A percentile compares a stretch with the other conserved stretches of the same genome.
These are phyloP conservation scores for Chalciporus piperatus DNA, from an alignment of 768 basidiomycete genomes.

Conservation along the genomic window DNA sequence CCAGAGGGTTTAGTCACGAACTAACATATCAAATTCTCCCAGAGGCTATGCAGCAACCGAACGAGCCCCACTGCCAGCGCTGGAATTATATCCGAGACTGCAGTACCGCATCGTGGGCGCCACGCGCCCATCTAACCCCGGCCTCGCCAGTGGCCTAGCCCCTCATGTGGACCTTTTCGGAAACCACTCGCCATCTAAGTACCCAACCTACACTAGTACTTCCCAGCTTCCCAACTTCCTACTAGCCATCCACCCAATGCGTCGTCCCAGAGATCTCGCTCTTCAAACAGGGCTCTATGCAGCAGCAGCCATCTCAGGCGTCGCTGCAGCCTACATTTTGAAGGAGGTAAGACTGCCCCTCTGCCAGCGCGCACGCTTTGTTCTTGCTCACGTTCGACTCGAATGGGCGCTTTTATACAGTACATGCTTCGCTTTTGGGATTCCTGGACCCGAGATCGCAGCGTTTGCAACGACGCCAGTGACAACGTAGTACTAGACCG, in stretches of 20 bases:
- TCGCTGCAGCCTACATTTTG: constrained; percentile 20
- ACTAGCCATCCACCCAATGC: constrained; percentile 8
- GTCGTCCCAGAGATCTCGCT: constrained; percentile 6
- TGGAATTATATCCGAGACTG: no score
- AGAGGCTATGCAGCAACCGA: no score
- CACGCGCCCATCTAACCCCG: neutral
- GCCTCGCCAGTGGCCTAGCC: no score
- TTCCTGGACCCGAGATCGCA: neutral
- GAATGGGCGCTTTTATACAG: constrained; percentile 2
- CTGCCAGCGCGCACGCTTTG: no score
- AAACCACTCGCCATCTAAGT: neutral
- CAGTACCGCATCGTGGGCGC: neutral
- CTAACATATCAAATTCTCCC: no score
- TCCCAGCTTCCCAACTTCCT: neutral
- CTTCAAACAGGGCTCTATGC: constrained; percentile 9
- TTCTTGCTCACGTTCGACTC: neutral
- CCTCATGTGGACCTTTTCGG: neutral
- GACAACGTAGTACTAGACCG: no score
- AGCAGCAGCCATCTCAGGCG: constrained; percentile 13
- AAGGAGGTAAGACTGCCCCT: constrained; percentile 16
- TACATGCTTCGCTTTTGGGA: constrained; percentile 11
- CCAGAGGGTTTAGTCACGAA: no score
- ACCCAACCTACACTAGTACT: no score
- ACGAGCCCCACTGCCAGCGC: no score
- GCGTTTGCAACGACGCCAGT: no score